Evolutionary conservation across 352 stramenopile genomes (phyloP).

Genomic region (Phytophthora boehmeriae): DNA sequence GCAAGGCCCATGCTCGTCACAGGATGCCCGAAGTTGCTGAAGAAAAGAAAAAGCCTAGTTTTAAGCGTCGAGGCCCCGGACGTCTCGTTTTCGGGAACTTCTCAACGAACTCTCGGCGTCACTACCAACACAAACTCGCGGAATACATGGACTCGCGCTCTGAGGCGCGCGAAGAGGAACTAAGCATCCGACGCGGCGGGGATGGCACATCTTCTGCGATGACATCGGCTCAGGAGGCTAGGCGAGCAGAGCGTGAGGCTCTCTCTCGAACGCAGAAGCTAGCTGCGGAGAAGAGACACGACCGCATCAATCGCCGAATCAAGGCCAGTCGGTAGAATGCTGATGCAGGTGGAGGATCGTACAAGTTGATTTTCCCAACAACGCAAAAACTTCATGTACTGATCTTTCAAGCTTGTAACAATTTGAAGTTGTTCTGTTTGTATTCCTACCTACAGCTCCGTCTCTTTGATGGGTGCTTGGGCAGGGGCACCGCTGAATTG

Average conservation of each 20-base stretch:
- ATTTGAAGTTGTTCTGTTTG: conserved; percentile 15
- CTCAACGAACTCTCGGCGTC: conserved; percentile 57
- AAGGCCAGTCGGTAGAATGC: conserved; percentile 51
- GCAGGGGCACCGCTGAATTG: conserved; percentile 34
- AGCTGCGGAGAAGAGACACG: conserved; percentile 77
- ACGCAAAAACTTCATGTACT: neutral
- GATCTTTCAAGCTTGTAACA: conserved; percentile 13
- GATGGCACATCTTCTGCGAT: conserved; percentile 18
- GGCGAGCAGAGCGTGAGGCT: conserved; percentile 69
- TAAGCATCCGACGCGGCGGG: conserved; percentile 62
- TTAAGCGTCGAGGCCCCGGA: conserved; percentile 51
- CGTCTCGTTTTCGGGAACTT: conserved; percentile 81
- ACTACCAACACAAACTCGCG: conserved; percentile 80
- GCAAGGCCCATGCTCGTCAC: conserved; percentile 31
- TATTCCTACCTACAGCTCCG: conserved; percentile 59
- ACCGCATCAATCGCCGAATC: conserved; percentile 73
- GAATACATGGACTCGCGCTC: conserved; percentile 77
- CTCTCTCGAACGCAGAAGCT: conserved; percentile 66
- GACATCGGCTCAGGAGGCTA: conserved; percentile 51
- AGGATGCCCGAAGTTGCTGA: conserved; percentile 25
- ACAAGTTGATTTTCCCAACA: no score
- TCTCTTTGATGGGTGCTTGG: conserved; percentile 63
- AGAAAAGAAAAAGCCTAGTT: conserved; percentile 21
- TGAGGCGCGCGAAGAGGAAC: conserved; percentile 68
- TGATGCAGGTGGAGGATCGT: no score